These are phyloP conservation scores for Hyaloscypha variabilis DNA, from an alignment of 495 filamentous ascomycete species.

Conservation along the genomic window DNA sequence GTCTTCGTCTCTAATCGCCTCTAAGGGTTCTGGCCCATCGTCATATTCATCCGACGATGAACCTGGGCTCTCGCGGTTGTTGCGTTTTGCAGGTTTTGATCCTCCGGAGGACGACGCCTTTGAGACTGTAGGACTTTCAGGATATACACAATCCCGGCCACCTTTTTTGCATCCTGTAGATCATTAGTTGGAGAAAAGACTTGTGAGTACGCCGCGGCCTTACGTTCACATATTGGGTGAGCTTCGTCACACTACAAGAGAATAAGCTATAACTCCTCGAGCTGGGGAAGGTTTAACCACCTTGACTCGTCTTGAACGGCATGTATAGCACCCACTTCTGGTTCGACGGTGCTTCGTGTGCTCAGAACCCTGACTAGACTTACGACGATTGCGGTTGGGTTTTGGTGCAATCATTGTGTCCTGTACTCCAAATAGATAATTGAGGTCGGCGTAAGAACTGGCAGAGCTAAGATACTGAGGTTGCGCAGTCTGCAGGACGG, in stretches of 20 bases:
- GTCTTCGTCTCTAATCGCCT: slow-evolving; percentile 70
- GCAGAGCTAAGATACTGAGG: slow-evolving; percentile 27
- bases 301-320: slow-evolving; percentile 87
- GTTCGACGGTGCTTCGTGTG: slow-evolving; percentile 94
- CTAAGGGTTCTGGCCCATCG: slow-evolving; percentile 49
- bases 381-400: slow-evolving; percentile 56
- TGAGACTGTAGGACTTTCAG: slow-evolving; percentile 58
- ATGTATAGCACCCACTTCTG: slow-evolving; percentile 93
- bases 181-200: slow-evolving; percentile 19
- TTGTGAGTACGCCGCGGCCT: slow-evolving; percentile 26
- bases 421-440: slow-evolving; percentile 30
- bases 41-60: slow-evolving; percentile 58
- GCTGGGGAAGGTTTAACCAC: slow-evolving; percentile 42
- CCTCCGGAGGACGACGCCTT: slow-evolving; percentile 48
- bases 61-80: slow-evolving; percentile 46
- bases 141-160: slow-evolving; percentile 81
- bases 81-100: slow-evolving; percentile 41
- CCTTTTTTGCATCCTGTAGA: slow-evolving; percentile 79
- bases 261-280: slow-evolving; percentile 15
- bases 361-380: slow-evolving; percentile 63
- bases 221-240: slow-evolving; percentile 86
- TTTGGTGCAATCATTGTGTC: slow-evolving; percentile 45
- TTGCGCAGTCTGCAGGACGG: background rate
- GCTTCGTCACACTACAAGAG: slow-evolving; percentile 74
- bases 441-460: slow-evolving; percentile 28